Percentiles rank a stretch among this genome's conserved stretches.
Conservation (phyloP, 2,329 filamentous ascomycete genomes). For the Cladophialophora exuberans region DNA sequence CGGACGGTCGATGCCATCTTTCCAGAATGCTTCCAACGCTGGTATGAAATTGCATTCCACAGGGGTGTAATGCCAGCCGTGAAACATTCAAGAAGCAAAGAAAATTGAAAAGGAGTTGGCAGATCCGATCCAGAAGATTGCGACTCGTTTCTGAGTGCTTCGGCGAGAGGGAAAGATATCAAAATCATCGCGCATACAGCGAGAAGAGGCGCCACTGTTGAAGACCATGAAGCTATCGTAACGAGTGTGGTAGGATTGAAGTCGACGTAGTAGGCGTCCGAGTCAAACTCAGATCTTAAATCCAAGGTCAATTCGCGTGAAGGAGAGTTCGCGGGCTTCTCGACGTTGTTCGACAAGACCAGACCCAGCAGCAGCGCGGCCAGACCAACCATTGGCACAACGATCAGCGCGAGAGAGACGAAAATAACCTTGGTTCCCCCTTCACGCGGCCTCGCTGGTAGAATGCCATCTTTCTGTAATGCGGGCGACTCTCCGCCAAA, state of each 20-base stretch:
- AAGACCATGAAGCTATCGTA: slow-evolving; percentile 34
- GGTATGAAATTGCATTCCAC: neutral
- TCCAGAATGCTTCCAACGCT: slow-evolving; percentile 7
- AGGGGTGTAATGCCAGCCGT: neutral
- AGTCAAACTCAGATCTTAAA: slow-evolving; percentile 6
- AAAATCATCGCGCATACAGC: slow-evolving; percentile 33
- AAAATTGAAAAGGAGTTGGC: slow-evolving; percentile 5
- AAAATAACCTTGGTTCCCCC: slow-evolving; percentile 1
- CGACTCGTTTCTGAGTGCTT: slow-evolving; percentile 9
- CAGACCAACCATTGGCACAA: slow-evolving; percentile 6
- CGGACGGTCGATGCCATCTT: slow-evolving; percentile 17
- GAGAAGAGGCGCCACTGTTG: slow-evolving; percentile 34
- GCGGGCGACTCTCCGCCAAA: neutral
- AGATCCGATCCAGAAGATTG: slow-evolving; percentile 4
- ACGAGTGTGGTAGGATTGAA: slow-evolving; percentile 32
- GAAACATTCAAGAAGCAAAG: neutral
- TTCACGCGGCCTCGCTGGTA: neutral
- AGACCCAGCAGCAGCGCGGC: neutral
- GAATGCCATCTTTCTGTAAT: neutral
- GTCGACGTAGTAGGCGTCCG: slow-evolving; percentile 26
- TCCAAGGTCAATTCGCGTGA: neutral
- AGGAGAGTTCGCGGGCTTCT: neutral
- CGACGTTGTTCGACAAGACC: slow-evolving; percentile 3
- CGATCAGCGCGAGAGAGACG: neutral
- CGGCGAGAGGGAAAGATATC: slow-evolving; percentile 33